Base-by-base conservation (phyloP, 139 green algal species). In the Chlamydomonas incerta region DNA sequence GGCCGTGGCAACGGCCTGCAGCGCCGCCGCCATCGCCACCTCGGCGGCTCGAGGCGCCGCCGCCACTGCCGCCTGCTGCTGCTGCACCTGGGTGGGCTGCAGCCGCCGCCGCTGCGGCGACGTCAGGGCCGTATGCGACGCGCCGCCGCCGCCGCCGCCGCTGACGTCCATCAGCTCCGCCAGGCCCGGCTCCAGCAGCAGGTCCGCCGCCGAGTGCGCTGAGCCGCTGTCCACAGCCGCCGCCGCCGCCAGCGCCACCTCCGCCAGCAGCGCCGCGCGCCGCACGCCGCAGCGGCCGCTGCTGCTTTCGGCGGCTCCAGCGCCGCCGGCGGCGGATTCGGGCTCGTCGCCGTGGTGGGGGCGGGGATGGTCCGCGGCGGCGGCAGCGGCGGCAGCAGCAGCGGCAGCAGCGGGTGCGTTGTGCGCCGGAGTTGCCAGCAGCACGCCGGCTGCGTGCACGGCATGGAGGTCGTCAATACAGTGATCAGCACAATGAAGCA, bases 221-320 rank as follows among this genome's bases (percentile, higher is more conserved):
- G 52, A 20, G 31, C 62, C 18, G 33, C 41, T 63, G 80, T 86
- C 80, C 0, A 86, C 80, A 34, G 80, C 80, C 34, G 68, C 80
- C 20, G 80, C 50, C 9, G 80, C 29, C 0, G 28, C 80, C 34
- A 86, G 68, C 13, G 80, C 80, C 52, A 86, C 68, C 55, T 79
- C 80, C 68, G 80, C 80, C 80, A 86, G 80, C 80, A 86, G 80
- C 68, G 80, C 80, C 31, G 80, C 80, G 14, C 33, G 33, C 17
- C 68, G 68, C 28, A 86, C 80, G 10, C 68, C 34, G 65, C n/a
- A n/a, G n/a, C n/a, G n/a, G n/a, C n/a, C n/a, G n/a, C n/a, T 82
- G 66, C 15, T 72, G 74, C 58, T 33, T 20, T 33, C 57, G 34
- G 14, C 41, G 71, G 46, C 13, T 20, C n/a, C n/a, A n/a, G n/a